Evolutionary conservation across 2,329 filamentous ascomycete genomes (phyloP), one percentile per base, ranked within the genome.

Genomic region (Penicillium sp.): DNA sequence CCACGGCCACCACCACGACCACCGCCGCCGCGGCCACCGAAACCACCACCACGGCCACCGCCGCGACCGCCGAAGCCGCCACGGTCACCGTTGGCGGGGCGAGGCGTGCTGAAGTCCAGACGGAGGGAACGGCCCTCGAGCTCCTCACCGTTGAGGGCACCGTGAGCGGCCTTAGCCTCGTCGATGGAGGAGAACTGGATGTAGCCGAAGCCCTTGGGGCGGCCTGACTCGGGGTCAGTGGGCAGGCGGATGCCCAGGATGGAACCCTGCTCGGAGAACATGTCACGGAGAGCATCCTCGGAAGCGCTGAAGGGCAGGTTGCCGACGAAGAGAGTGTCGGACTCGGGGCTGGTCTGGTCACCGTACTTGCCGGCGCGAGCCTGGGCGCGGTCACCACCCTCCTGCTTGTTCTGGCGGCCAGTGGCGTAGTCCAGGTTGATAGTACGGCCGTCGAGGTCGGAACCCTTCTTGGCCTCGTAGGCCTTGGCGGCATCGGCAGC

Each of bases 171-270:
- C 76, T 87, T 89, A 65, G 92, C 90, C 65, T 96, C 91, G 25
- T 95, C 90, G 56, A 94, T 73, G 16, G 87, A 88, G 63, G 78
- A 77, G 80, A 92, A 96, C 68, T 87, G 86, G 58, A 96, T 87
- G 71, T 96, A 96, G 49, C 90, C 92, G 74, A 95, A 96, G 51
- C 92, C 92, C 86, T 96, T 96, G 69, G 87, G 86, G 63, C 85
- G 83, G 60, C 90, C 91, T 56, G 85, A 85, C 55, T 95, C 90
- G 79, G 79, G 84, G 72, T 96, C 90, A 53, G 92, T 96, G 46
- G 92, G 92, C 56, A 96, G 86, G 68, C 91, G 88, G 65, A 96
- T 84, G 69, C 88, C 88, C 67, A 87, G 83, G 69, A 94, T 84
- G 69, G 79, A 81, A 60, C 84, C 84, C 63, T 86, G 81, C 62